Percentiles rank a stretch among this genome's conserved stretches.
These are phyloP conservation scores for Mycena leptocephala DNA, from an alignment of 768 basidiomycete species.

Conservation along the genomic window DNA sequence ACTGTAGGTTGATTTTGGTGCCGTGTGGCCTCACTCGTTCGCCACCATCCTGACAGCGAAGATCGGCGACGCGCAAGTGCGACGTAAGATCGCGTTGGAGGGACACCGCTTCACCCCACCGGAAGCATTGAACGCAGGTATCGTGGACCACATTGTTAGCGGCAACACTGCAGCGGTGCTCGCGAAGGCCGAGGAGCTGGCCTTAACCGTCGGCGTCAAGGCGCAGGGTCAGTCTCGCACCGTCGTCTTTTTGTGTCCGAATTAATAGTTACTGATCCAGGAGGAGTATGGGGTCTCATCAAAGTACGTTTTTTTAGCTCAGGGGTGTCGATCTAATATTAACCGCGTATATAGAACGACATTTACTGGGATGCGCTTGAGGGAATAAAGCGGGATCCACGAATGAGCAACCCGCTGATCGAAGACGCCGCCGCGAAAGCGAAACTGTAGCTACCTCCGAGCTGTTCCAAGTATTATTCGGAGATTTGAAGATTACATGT, in stretches of 20 bases:
- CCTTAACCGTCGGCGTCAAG: slow-evolving; percentile 64
- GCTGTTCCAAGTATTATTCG: not conserved
- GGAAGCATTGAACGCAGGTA: slow-evolving; percentile 77
- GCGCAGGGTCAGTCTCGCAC: slow-evolving; percentile 52
- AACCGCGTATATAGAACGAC: slow-evolving; percentile 56
- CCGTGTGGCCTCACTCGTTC: slow-evolving; percentile 84
- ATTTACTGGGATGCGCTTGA: slow-evolving; percentile 72
- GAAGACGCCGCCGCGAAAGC: slow-evolving; percentile 70
- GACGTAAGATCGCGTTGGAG: slow-evolving; percentile 85
- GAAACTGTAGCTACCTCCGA: slow-evolving; percentile 51
- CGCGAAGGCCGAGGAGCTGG: slow-evolving; percentile 76
- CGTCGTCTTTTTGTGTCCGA: not conserved
- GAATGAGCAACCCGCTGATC: slow-evolving; percentile 50
- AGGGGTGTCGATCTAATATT: not conserved
- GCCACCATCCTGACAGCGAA: slow-evolving; percentile 76
- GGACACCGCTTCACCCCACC: slow-evolving; percentile 84
- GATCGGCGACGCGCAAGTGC: slow-evolving; percentile 68
- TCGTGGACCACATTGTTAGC: slow-evolving; percentile 80
- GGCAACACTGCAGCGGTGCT: slow-evolving; percentile 75
- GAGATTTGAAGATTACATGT: not conserved
- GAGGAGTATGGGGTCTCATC: slow-evolving; percentile 82
- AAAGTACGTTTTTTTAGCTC: slow-evolving; percentile 60
- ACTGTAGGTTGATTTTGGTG: slow-evolving; percentile 84
- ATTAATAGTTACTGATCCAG: not conserved
- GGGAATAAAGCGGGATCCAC: slow-evolving; percentile 55